Base-by-base conservation (phyloP, 495 filamentous ascomycete species). In the Lindgomyces ingoldianus region DNA sequence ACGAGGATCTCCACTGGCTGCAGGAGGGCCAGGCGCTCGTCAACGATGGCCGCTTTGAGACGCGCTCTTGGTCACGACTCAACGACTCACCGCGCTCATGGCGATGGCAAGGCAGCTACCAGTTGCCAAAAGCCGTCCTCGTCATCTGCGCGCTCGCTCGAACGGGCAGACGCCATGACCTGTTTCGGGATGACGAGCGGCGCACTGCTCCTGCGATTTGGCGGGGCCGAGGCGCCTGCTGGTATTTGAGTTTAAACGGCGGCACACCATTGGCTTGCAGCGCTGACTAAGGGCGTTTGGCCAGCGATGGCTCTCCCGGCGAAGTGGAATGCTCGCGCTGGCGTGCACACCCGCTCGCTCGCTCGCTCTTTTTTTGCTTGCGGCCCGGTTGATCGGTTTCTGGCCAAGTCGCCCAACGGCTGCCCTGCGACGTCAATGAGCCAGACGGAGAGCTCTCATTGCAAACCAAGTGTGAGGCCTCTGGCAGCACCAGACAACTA, bases 321-420 rank as follows among this genome's bases (percentile, higher is more conserved):
- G 53, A 29, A 16, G 46, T 53, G 62, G 62, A n/a, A 54, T 16
- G 44, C 26, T 19, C 33, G 19, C 44, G 57, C 45, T 24, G 22
- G 51, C 60, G 25, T 50, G 51, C 46, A 58, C 60, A 33, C 53
- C 63, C 16, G 58, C 58, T 53, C 46, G 63, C 47, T 42, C 27
- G 42, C 55, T 48, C 59, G 39, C 47, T 16, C n/a, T 25, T 41
- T 27, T 22, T 19, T 57, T 47, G 44, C 44, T 14, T 47, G 55
- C 59, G 59, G 59, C 59, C 59, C 59, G 59, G 59, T 36, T 49
- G 57, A 60, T 60, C 57, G 57, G 57, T 60, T 60, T 33, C 44
- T 45, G 50, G 57, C 57, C 46, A 50, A 48, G 44, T 21, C 33
- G 6, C 42, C 4, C 57, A 50, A 60, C 57, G 57, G 46, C 57